Evolutionary conservation across 345 rosid genomes (phyloP), one percentile per base, ranked within the genome.

Genomic region (Aurinia saxatilis): DNA sequence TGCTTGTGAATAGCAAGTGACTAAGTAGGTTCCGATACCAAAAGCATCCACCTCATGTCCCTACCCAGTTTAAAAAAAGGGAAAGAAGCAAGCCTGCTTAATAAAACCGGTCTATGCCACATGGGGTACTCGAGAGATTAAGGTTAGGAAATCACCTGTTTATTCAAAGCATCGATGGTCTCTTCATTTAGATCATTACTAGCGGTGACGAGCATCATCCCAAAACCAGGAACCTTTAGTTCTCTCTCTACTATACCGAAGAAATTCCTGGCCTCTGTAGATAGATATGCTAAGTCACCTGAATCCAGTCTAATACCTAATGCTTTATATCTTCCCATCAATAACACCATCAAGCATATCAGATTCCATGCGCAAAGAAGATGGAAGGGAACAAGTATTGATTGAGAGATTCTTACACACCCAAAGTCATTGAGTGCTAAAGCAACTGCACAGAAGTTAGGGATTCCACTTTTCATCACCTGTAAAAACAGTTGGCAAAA

Each of bases 101-200:
- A 10, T 4, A 34, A 25, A 42, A 14, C 14, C 31, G 4, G 29
- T 4, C 13, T 23, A 36, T 37, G 19, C n/a, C 30, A 47, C 35
- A 51, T 35, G n/a, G 15, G 37, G 11, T 9, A 34, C 8, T 36
- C 15, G 23, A 49, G 37, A 34, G 29, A 27, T 2, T 31, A 7
- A 31, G 50, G 37, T 40, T 17, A 47, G 17, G 5, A 10, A 47
- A 40, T 64, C 63, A 87, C 97, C 87, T 93, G 99, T 67, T 93
- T 93, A 77, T 93, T 93, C 61, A 93, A 65, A 58, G 97, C 99
- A 51, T 93, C 99, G n/a, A 93, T 71, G 14, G 99, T 93, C 77
- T 93, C 99, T 75, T 93, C 97, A 42, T 93, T 93, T 56, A 93
- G 81, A 79, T 93, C 96, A 80, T 90, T 93, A 73, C 99, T 93